Percentiles rank a stretch among this genome's conserved stretches.
phyloP scores from a whole-genome alignment of 1,139 yeast species.

The Suhomyces maxii region DNA sequence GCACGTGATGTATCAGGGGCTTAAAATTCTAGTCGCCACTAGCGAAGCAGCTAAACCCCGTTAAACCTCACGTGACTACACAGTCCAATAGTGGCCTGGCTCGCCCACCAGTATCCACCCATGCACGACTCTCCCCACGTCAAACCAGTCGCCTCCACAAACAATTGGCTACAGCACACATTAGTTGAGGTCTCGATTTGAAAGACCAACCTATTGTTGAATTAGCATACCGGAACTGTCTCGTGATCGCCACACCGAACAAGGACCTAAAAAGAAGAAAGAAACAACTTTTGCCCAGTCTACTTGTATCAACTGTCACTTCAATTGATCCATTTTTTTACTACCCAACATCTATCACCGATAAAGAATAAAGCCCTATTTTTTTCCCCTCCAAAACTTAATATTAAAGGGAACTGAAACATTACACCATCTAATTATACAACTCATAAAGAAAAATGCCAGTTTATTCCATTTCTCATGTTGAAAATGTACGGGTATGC shows the following conservation, averaged over 20 bases:
- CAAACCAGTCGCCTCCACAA: background rate
- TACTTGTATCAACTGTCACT: background rate
- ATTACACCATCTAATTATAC: no score
- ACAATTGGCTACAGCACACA: background rate
- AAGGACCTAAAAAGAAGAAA: no score
- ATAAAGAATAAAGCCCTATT: no score
- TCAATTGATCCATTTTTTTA: background rate
- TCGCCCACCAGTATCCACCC: no score
- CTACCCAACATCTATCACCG: background rate
- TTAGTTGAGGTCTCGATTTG: background rate
- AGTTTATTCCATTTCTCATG: slow-evolving; percentile 72
- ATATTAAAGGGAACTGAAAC: no score
- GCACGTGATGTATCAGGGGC: background rate
- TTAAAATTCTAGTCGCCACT: background rate
- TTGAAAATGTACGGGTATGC: slow-evolving; percentile 68
- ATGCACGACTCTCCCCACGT: background rate
- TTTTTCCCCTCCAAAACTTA: no score
- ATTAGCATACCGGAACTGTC: background rate
- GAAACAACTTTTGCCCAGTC: no score
- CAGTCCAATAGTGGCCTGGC: background rate
- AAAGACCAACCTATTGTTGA: background rate
- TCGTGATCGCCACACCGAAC: background rate
- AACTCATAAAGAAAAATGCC: slow-evolving; percentile 45
- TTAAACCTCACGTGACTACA: background rate
- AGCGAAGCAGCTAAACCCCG: background rate